Evolutionary conservation across 441 rosid genomes (phyloP), one percentile per base, ranked within the genome.

Genomic region (Brassica balearica): DNA sequence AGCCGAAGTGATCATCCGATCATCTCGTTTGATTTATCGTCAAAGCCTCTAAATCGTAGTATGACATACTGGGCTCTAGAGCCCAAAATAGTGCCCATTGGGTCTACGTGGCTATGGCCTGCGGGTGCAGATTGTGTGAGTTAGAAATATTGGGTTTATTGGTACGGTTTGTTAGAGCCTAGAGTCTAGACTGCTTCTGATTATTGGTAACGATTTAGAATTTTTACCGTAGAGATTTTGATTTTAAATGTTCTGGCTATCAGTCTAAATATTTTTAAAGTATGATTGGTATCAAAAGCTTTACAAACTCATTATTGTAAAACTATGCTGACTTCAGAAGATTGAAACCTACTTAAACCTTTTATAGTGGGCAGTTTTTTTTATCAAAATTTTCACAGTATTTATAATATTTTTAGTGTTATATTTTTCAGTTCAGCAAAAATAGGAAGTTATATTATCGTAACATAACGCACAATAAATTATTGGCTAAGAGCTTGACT

Each of bases 1-100:
- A 92, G 53, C 96, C 95, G 38, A 86, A 88, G 77, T 91, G 98
- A 77, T 5, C 15, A 46, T 17, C 61, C 53, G 51, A 15, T 65
- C 68, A 65, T 38, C 48, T 19, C 23, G 46, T 63, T 14, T 15
- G 32, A 22, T 59, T 10, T 4, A 59, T 61, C n/a, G 69, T 6
- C 55, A 41, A 66, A 19, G 14, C 55, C 29, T 38, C 55, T 38
- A 41, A 19, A 6, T 36, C 4, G 8, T 36, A 36, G 15, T 9
- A 23, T 60, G 38, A 32, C 66, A 7, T 6, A 27, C 1, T 62
- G 66, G 38, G 59, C 59, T 67, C 12, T 3, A 14, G 5, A 32
- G 29, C 59, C 41, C 25, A 14, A 72, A 0, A 8, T 41, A 14
- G 61, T 43, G 15, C 75, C 22, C 59, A 61, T 8, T 72, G 22